phyloP scores from a whole-genome alignment of 805 yeast species.

The Spathaspora passalidarum region DNA sequence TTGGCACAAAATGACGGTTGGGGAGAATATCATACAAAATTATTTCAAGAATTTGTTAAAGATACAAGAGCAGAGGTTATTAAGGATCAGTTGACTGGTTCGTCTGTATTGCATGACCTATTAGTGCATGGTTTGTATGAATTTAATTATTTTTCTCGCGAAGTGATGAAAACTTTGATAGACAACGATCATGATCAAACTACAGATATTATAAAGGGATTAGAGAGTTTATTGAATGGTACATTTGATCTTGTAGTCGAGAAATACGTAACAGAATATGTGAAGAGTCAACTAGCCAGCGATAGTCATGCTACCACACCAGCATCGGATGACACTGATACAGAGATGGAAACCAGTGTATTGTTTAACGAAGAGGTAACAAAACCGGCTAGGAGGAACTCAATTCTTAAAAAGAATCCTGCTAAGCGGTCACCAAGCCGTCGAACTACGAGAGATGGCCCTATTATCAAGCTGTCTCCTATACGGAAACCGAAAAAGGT shows the following conservation, averaged over 20 bases:
- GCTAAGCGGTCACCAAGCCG: background rate
- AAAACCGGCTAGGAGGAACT: no score
- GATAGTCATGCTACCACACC: conserved; percentile 6
- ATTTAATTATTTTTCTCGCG: background rate
- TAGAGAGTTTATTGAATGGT: conserved; percentile 27
- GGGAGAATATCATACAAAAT: conserved; percentile 42
- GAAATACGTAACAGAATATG: conserved; percentile 23
- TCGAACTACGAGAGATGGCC: conserved; percentile 3
- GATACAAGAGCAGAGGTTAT: conserved; percentile 48
- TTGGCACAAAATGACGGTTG: conserved; percentile 56
- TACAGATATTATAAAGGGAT: conserved; percentile 1
- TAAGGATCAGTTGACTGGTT: conserved; percentile 51
- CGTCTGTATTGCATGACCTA: conserved; percentile 56
- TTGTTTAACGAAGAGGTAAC: conserved; percentile 7
- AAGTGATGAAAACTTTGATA: background rate
- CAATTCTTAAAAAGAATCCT: background rate
- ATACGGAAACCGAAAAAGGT: conserved; percentile 4
- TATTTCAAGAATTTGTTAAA: conserved; percentile 40
- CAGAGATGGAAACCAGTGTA: background rate
- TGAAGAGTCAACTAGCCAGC: conserved; percentile 20
- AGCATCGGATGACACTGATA: background rate
- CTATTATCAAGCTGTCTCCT: conserved; percentile 11
- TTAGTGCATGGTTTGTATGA: conserved; percentile 15
- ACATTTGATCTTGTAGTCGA: conserved; percentile 37
- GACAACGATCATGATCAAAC: background rate